These are phyloP conservation scores for Sugiyamaella boreocaroliniensis DNA, from an alignment of 805 yeast species.

Conservation along the genomic window DNA sequence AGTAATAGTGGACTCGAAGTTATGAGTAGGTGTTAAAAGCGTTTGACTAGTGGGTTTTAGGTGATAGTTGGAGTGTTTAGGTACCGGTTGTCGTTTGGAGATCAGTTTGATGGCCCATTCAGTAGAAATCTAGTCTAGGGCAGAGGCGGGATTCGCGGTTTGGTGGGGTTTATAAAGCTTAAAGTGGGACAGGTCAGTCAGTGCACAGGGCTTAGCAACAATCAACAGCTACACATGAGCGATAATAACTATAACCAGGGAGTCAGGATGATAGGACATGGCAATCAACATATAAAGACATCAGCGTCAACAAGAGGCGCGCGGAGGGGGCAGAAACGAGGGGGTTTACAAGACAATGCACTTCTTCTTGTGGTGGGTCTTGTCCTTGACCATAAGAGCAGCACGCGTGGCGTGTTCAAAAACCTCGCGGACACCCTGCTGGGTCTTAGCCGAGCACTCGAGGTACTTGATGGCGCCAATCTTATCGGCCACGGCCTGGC, in stretches of 20 bases:
- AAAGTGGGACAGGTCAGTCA: too few species aligned
- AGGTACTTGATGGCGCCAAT: conserved; percentile 81
- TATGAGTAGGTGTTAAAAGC: too few species aligned
- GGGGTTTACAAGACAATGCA: conserved; percentile 58
- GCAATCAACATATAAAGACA: neutral
- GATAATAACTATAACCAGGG: conserved; percentile 20
- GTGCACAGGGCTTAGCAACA: neutral
- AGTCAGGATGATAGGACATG: neutral
- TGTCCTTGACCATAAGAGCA: conserved; percentile 62
- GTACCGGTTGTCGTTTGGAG: too few species aligned
- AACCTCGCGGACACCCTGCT: conserved; percentile 88
- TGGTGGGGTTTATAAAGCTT: neutral
- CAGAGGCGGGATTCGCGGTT: too few species aligned
- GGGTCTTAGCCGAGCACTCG: conserved; percentile 90
- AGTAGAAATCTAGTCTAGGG: too few species aligned
- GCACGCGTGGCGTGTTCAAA: conserved; percentile 91
- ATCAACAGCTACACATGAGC: conserved; percentile 5
- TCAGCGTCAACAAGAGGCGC: neutral
- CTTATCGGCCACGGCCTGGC: conserved; percentile 79
- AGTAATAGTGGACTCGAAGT: neutral
- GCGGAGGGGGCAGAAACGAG: too few species aligned
- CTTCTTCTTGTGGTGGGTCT: conserved; percentile 50
- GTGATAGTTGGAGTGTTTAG: too few species aligned
- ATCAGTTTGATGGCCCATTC: too few species aligned
- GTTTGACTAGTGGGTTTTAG: too few species aligned